Evolutionary conservation across 2,329 filamentous ascomycete genomes (phyloP), one percentile per base, ranked within the genome.

Genomic region (Penicillium sp.): DNA sequence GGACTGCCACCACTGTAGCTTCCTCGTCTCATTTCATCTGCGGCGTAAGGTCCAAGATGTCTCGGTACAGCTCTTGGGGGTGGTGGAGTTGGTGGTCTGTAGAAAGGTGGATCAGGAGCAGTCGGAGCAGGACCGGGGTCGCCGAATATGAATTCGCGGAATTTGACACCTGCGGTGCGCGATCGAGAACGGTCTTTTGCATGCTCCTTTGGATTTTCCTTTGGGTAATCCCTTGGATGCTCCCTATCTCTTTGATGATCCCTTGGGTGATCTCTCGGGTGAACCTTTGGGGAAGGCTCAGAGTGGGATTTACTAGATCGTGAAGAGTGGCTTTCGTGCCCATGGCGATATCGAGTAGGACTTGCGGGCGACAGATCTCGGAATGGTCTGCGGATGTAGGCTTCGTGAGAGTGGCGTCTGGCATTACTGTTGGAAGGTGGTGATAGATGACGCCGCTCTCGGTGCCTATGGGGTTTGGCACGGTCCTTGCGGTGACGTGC

Each of bases 331-430:
- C 28, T 44, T n/a, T 59, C 56, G 10, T 59, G 34, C 26, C 33
- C 31, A 4, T 45, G 44, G 15, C 44, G 45, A 10, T 50, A 49
- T 29, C 50, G 49, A 10, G 41, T 43, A 6, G 55, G 47, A 9
- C 50, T 52, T 26, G 50, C 28, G 6, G 66, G 60, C 0, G 65
- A 67, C 3, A 61, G 44, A 9, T 68, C 64, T 35, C 61, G 57
- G 13, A 56, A 53, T 2, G 63, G 64, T 52, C 57, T 60, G 19
- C 64, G 61, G 3, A 52, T 59, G 40, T 67, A 68, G 6, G 65
- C 60, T 40, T 71, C 68, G 39, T 71, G 68, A 3, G 65, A 69
- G 53, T 68, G 68, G 5, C 66, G 64, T 22, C 67, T 63, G 4
- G 61, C 55, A 21, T 61, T 55, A 17, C 55, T 51, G 13, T 55